phyloP scores from a whole-genome alignment of 805 yeast genomes.

The Metschnikowia proteae region DNA sequence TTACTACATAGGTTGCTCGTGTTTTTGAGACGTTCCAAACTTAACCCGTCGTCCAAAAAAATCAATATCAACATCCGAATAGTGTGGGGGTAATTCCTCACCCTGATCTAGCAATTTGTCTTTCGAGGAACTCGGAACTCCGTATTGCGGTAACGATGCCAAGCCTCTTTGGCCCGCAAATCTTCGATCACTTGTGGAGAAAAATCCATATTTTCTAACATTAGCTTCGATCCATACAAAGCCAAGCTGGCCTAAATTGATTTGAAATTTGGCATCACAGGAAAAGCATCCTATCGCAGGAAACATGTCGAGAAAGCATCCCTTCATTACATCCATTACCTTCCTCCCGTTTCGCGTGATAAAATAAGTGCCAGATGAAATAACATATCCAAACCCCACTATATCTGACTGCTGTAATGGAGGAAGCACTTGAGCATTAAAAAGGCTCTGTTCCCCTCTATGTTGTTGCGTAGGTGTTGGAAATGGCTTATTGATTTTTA shows the following conservation, averaged over 20 bases:
- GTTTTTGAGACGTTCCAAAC: slow-evolving; percentile 18
- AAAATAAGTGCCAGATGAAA: slow-evolving; percentile 46
- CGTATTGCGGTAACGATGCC: slow-evolving; percentile 38
- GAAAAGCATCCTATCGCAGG: slow-evolving; percentile 54
- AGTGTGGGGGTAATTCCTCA: slow-evolving; percentile 67
- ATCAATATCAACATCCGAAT: slow-evolving; percentile 59
- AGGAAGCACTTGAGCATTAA: slow-evolving; percentile 47
- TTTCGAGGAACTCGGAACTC: slow-evolving; percentile 16
- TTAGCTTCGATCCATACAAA: slow-evolving; percentile 49
- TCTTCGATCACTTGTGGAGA: slow-evolving; percentile 43
- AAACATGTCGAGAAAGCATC: slow-evolving; percentile 46
- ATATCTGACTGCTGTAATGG: slow-evolving; percentile 51
- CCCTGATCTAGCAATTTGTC: slow-evolving; percentile 67
- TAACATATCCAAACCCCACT: slow-evolving; percentile 52
- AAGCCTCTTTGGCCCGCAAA: slow-evolving; percentile 38
- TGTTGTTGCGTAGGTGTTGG: slow-evolving; percentile 45
- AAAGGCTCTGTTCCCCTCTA: slow-evolving; percentile 36
- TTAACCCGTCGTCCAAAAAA: slow-evolving; percentile 49
- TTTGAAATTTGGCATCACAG: slow-evolving; percentile 41
- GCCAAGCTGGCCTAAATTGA: slow-evolving; percentile 42
- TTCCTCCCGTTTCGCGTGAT: slow-evolving; percentile 56
- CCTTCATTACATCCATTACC: slow-evolving; percentile 47
- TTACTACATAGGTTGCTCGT: not conserved
- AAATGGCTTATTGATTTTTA: slow-evolving; percentile 64
- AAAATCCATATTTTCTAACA: slow-evolving; percentile 54